Evolutionary conservation across 805 yeast species (phyloP).

Genomic region (Lipomyces oligophaga): DNA sequence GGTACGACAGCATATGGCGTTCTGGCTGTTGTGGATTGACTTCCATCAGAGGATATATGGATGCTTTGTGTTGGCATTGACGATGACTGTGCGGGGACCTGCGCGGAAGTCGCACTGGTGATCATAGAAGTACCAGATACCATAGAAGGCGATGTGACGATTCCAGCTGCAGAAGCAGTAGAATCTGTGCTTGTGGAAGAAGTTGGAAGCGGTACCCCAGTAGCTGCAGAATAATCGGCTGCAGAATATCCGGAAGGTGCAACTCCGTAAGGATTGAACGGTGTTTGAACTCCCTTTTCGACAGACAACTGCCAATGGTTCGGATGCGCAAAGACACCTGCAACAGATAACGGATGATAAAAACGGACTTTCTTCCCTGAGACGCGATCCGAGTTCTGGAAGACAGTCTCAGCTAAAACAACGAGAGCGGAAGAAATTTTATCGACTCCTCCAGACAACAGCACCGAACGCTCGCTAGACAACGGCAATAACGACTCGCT

Average conservation of each 20-base stretch:
- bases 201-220: slow-evolving; percentile 1
- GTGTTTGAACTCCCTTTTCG: slow-evolving; percentile 21
- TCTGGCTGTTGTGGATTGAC: slow-evolving; percentile 3
- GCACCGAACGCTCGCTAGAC: slow-evolving; percentile 22
- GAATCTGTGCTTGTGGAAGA: slow-evolving; percentile 1
- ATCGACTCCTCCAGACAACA: slow-evolving; percentile 9
- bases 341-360: slow-evolving; percentile 18
- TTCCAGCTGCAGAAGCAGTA: not conserved
- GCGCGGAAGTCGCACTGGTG: not conserved
- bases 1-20: slow-evolving; percentile 17
- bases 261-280: slow-evolving; percentile 25
- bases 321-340: slow-evolving; percentile 18
- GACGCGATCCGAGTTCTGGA: slow-evolving; percentile 11
- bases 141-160: slow-evolving; percentile 1
- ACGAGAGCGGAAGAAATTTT: slow-evolving; percentile 4
- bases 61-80: not conserved
- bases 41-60: too few relatives aligned
- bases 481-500: too few relatives aligned
- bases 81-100: not conserved
- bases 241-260: slow-evolving; percentile 20
- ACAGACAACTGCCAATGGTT: slow-evolving; percentile 13
- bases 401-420: slow-evolving; percentile 4
- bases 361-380: slow-evolving; percentile 9
- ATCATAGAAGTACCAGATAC: not conserved
- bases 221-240: slow-evolving; percentile 18